phyloP scores from a whole-genome alignment of 441 rosid species.

The Lepidium campestre region DNA sequence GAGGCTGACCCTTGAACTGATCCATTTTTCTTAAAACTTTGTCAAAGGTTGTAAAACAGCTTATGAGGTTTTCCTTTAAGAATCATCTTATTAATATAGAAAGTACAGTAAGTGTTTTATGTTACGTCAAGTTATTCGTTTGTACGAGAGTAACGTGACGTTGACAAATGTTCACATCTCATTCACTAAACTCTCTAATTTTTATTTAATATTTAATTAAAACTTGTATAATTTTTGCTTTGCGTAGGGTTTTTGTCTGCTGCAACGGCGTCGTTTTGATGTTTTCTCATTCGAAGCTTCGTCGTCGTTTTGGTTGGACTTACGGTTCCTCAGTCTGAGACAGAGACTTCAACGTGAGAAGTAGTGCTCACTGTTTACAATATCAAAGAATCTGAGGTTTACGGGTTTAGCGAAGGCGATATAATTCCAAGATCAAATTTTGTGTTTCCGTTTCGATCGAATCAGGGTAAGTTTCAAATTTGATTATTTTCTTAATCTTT shows the following conservation, averaged over 20 bases:
- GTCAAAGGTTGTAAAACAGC: neutral
- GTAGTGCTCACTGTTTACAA: neutral
- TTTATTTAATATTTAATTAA: too few species aligned
- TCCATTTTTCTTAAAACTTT: constrained; percentile 43
- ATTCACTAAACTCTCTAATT: too few species aligned
- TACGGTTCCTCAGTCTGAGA: neutral
- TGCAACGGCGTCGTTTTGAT: neutral
- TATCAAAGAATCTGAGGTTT: neutral
- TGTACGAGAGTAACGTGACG: too few species aligned
- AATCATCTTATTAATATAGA: neutral
- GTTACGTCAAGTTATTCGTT: neutral
- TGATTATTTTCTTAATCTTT: neutral
- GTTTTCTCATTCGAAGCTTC: neutral
- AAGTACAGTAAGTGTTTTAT: neutral
- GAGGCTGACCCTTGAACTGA: constrained; percentile 72
- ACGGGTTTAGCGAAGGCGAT: neutral
- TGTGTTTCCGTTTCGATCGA: neutral
- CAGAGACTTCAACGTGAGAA: neutral
- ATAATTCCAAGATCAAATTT: neutral
- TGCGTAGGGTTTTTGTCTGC: neutral
- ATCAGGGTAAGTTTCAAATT: neutral
- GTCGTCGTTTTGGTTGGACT: neutral
- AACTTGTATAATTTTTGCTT: too few species aligned
- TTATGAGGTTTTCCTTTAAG: neutral
- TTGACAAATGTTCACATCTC: too few species aligned